Evolutionary conservation across 345 rosid species (phyloP), one percentile per base, ranked within the genome.

Genomic region (Moringa oleifera): DNA sequence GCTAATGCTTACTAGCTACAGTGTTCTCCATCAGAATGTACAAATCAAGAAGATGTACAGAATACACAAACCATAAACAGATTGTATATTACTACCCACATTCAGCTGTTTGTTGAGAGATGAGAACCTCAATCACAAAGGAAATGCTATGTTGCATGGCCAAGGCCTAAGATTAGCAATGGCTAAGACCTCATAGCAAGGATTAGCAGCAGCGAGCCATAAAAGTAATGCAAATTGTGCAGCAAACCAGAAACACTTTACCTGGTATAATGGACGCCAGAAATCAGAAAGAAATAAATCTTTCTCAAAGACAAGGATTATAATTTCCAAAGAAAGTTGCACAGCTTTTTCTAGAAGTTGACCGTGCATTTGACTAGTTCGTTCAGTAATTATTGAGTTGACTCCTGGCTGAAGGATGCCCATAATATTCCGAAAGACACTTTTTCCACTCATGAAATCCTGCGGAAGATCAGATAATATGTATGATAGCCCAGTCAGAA

Each of bases 371-470:
- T 90, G 83, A 72, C 73, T 84, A 63, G 84, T 84, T 28, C 94
- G 82, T 68, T 86, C 96, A 60, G 77, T 81, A 54, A 90, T 88
- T 25, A 85, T 56, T 25, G 87, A 81, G 72, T 86, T 79, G 70
- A 90, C 98, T 49, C 98, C 97, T 19, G 83, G 90, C 70, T 81
- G 76, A 71, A 93, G 89, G 61, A 93, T 80, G 45, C 88, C 79
- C 91, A 90, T 93, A 54, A 90, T 81, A 76, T 90, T 93, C 45
- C 90, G 90, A 68, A 84, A 90, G 23, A 83, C 86, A 71, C 85
- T 76, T 82, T 90, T 88, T 67, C 98, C 98, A 64, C 98, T 88
- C 98, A 93, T 93, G 81, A 93, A 93, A 78, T 93, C 98, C 98
- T 91, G 80, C 21, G 59, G 49, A 62, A 65, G 33, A 59, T n/a